Percentiles rank a stretch among this genome's conserved stretches.
Conservation (phyloP, 2,329 filamentous ascomycete genomes). For the Xylaria polymorpha region DNA sequence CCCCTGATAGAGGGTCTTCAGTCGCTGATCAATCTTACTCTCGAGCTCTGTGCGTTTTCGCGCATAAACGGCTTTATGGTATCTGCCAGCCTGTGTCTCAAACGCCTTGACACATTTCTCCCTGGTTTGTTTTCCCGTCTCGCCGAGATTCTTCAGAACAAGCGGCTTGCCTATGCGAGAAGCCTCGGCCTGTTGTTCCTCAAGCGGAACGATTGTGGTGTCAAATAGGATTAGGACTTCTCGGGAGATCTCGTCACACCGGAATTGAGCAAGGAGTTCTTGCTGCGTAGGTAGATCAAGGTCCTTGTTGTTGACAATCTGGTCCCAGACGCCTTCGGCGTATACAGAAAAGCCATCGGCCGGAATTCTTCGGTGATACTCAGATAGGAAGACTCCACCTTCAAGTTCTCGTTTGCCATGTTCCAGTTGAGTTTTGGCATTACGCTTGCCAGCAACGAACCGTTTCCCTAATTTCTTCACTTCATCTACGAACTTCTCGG, state of each 20-base stretch:
- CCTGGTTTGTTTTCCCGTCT: conserved; percentile 77
- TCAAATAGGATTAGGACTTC: conserved; percentile 91
- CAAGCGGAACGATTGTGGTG: conserved; percentile 80
- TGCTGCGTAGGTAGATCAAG: conserved; percentile 96
- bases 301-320: conserved; percentile 99
- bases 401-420: conserved; percentile 77
- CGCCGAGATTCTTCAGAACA: conserved; percentile 80
- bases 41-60: conserved; percentile 88
- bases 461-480: conserved; percentile 82
- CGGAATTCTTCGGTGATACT: conserved; percentile 95
- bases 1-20: conserved; percentile 89
- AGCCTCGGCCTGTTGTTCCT: conserved; percentile 84
- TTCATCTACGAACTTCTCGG: conserved; percentile 86
- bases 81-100: conserved; percentile 88
- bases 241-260: conserved; percentile 94
- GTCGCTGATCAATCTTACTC: conserved; percentile 84
- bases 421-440: conserved; percentile 69
- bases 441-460: conserved; percentile 84
- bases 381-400: conserved; percentile 87
- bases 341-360: conserved; percentile 97
- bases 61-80: conserved; percentile 94
- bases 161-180: conserved; percentile 76
- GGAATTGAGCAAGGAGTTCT: conserved; percentile 94
- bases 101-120: conserved; percentile 83
- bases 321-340: conserved; percentile 94